Evolutionary conservation across 148 eudicot genomes (phyloP).

Genomic region (Talinum fruticosum): DNA sequence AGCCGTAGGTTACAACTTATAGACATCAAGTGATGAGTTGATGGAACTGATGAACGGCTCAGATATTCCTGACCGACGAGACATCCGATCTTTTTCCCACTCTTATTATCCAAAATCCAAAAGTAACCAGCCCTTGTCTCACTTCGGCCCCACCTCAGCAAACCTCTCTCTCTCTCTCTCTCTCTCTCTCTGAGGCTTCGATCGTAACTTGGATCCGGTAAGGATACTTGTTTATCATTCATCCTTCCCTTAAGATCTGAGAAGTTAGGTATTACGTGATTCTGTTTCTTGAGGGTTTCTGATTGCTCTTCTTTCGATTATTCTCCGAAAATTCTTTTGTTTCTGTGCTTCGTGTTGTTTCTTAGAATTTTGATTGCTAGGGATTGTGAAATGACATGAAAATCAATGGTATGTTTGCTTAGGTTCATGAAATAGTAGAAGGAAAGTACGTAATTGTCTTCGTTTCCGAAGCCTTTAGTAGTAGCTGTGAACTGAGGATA

Average conservation of each 20-base stretch:
- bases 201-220: not conserved
- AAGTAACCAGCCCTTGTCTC: not conserved
- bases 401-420: constrained; percentile 2
- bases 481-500: not conserved
- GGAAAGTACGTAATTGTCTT: not conserved
- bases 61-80: not conserved
- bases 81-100: not conserved
- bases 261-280: not conserved
- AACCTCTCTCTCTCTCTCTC: constrained; percentile 7
- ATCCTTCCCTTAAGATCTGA: not conserved
- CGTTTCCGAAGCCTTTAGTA: not conserved
- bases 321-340: not conserved
- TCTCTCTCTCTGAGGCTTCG: not conserved
- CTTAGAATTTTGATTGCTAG: not conserved
- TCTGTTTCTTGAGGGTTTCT: not conserved
- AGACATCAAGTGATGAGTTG: not conserved
- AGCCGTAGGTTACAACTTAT: not conserved
- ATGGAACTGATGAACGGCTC: not conserved
- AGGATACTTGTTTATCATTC: not conserved
- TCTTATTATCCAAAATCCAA: not conserved
- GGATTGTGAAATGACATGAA: not conserved
- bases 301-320: not conserved
- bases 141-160: not conserved
- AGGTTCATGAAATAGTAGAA: not conserved
- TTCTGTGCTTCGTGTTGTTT: not conserved